phyloP scores from a whole-genome alignment of 495 filamentous ascomycete genomes.

The Peziza echinospora region DNA sequence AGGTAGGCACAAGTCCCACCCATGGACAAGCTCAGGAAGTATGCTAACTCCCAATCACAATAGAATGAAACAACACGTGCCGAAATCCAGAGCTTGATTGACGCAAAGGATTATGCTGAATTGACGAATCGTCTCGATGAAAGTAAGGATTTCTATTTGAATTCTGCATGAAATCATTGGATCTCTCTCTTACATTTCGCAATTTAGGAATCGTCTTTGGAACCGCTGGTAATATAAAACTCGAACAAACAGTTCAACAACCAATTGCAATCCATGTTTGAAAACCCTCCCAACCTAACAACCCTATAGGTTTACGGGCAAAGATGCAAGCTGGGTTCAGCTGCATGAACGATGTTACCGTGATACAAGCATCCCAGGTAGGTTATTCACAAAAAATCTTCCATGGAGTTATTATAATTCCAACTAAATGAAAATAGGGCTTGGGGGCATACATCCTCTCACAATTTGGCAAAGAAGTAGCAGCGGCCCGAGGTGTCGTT shows the following conservation, averaged over 20 bases:
- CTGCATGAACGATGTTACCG: conserved; percentile 45
- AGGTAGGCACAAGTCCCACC: no score
- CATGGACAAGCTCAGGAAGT: no score
- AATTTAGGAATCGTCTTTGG: conserved; percentile 48
- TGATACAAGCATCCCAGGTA: conserved; percentile 54
- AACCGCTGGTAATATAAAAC: conserved; percentile 42
- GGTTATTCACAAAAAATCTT: conserved; percentile 20
- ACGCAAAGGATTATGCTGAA: conserved; percentile 27
- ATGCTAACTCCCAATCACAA: no score
- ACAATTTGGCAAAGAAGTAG: conserved; percentile 17
- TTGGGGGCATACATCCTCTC: conserved; percentile 26
- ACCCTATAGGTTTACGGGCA: conserved; percentile 29
- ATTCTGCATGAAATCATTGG: not conserved
- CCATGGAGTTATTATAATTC: no score
- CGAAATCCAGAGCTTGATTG: conserved; percentile 37
- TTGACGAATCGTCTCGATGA: conserved; percentile 35
- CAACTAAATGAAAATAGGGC: not conserved
- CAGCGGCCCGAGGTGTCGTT: conserved; percentile 31
- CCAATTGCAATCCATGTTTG: no score
- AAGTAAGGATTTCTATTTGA: conserved; percentile 23
- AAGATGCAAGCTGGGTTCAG: conserved; percentile 51
- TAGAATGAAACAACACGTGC: conserved; percentile 34
- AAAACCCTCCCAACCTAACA: not conserved
- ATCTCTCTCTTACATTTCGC: not conserved
- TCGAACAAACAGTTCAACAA: no score